Percentiles rank a stretch among this genome's conserved stretches.
Conservation (phyloP, 805 yeast species). For the Cyberlindnera veronae region DNA sequence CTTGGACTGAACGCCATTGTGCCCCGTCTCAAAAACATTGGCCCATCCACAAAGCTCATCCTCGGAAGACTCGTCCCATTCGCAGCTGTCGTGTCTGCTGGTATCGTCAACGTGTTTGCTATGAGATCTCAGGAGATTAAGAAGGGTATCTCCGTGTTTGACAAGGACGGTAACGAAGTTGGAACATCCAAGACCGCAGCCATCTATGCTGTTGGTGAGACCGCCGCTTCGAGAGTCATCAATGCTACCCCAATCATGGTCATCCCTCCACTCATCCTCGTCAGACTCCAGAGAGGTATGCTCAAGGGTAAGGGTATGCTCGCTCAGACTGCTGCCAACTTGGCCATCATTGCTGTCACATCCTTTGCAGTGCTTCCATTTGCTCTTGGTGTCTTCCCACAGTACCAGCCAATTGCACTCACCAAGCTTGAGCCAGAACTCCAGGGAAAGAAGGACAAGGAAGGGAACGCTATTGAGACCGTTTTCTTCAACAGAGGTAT, state of each 20-base stretch:
- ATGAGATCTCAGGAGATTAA: conserved; percentile 95
- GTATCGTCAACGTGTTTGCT: conserved; percentile 90
- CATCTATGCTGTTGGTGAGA: conserved; percentile 89
- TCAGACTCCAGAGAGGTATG: conserved; percentile 67
- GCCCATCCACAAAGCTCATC: conserved; percentile 66
- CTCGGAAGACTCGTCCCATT: conserved; percentile 91
- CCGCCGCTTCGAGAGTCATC: conserved; percentile 91
- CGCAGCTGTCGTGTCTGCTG: conserved; percentile 98
- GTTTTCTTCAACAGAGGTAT: conserved; percentile 95
- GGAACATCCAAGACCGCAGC: conserved; percentile 88
- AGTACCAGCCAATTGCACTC: conserved; percentile 62
- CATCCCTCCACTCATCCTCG: conserved; percentile 83
- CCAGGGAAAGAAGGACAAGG: conserved; percentile 52
- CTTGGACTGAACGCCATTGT: conserved; percentile 87
- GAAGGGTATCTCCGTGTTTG: conserved; percentile 74
- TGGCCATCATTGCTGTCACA: conserved; percentile 82
- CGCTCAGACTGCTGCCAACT: conserved; percentile 66
- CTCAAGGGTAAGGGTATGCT: conserved; percentile 66
- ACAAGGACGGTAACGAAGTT: conserved; percentile 59
- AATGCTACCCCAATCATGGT: conserved; percentile 99
- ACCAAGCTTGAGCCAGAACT: conserved; percentile 62
- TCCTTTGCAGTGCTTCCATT: conserved; percentile 88
- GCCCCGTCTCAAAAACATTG: conserved; percentile 72
- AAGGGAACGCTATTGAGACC: conserved; percentile 52
- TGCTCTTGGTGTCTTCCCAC: conserved; percentile 95